Evolutionary conservation across 1,284 basidiomycete genomes (phyloP).

Genomic region (Retiboletus flavoniger): DNA sequence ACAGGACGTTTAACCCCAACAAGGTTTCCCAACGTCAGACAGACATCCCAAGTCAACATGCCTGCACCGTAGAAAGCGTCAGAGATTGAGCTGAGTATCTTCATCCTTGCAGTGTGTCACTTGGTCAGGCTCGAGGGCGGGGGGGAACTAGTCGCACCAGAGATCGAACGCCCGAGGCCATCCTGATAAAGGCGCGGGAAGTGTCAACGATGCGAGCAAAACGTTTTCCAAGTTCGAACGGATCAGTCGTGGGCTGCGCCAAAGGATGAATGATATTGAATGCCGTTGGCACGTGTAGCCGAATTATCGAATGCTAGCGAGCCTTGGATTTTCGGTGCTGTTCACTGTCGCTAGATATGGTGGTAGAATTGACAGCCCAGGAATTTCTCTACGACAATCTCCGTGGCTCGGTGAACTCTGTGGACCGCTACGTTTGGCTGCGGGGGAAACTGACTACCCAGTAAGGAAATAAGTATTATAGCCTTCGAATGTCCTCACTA

Average conservation of each 20-base stretch:
- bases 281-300: neutral
- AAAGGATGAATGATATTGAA: neutral
- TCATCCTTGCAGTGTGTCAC: conserved; percentile 14
- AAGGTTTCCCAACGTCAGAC: conserved; percentile 54
- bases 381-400: too few relatives aligned
- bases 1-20: conserved; percentile 47
- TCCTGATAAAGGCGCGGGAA: conserved; percentile 11
- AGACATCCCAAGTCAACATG: conserved; percentile 52
- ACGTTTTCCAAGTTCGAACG: neutral
- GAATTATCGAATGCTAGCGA: neutral
- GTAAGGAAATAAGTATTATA: neutral
- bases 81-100: conserved; percentile 11
- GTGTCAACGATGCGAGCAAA: neutral
- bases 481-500: neutral
- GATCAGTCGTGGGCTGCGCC: too few relatives aligned
- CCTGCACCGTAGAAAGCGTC: conserved; percentile 12
- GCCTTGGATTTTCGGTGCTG: neutral
- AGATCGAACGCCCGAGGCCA: neutral
- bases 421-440: neutral
- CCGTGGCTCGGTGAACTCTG: neutral
- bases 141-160: neutral
- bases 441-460: neutral
- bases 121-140: neutral
- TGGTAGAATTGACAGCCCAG: neutral
- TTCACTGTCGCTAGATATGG: neutral